These are phyloP conservation scores for Penicillium brasilianum DNA, from an alignment of 2,329 filamentous ascomycete species.

Conservation along the genomic window DNA sequence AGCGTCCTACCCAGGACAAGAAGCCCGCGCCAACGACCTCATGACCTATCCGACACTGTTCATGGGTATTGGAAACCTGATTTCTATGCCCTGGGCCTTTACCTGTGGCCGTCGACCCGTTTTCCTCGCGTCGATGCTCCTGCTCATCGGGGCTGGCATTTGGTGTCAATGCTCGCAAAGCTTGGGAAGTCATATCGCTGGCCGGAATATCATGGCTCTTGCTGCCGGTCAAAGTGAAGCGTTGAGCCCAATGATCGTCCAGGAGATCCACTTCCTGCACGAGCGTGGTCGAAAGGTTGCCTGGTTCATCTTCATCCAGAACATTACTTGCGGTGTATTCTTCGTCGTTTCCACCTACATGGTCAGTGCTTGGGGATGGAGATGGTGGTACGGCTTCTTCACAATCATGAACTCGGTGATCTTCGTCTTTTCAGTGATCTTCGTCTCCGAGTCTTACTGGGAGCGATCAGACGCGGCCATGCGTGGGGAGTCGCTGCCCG, in stretches of 20 bases:
- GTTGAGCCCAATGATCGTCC: constrained; percentile 18
- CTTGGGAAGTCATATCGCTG: constrained; percentile 22
- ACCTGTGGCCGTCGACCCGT: constrained; percentile 24
- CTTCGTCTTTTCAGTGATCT: constrained; percentile 12
- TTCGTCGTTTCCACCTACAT: constrained; percentile 21
- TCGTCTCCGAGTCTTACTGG: constrained; percentile 17
- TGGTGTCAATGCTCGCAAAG: constrained; percentile 24
- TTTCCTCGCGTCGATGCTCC: constrained; percentile 18
- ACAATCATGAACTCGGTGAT: constrained; percentile 18
- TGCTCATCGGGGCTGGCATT: constrained; percentile 16
- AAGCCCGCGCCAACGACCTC: constrained; percentile 40
- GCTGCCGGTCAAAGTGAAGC: constrained; percentile 23
- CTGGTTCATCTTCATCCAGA: constrained; percentile 23
- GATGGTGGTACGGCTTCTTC: constrained; percentile 25
- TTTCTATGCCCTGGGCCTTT: constrained; percentile 23
- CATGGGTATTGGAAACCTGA: constrained; percentile 30
- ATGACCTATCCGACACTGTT: constrained; percentile 38
- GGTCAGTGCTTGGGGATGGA: constrained; percentile 20
- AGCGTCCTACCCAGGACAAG: constrained; percentile 18
- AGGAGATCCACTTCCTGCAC: constrained; percentile 23
- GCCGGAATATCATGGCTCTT: constrained; percentile 20
- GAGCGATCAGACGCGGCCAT: constrained; percentile 13
- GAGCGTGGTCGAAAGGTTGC: constrained; percentile 21
- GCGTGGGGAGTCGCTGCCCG: constrained; percentile 4
- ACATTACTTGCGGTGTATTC: constrained; percentile 14